Evolutionary conservation across 2,329 filamentous ascomycete species (phyloP).

Genomic region (Chaetomium sp.): DNA sequence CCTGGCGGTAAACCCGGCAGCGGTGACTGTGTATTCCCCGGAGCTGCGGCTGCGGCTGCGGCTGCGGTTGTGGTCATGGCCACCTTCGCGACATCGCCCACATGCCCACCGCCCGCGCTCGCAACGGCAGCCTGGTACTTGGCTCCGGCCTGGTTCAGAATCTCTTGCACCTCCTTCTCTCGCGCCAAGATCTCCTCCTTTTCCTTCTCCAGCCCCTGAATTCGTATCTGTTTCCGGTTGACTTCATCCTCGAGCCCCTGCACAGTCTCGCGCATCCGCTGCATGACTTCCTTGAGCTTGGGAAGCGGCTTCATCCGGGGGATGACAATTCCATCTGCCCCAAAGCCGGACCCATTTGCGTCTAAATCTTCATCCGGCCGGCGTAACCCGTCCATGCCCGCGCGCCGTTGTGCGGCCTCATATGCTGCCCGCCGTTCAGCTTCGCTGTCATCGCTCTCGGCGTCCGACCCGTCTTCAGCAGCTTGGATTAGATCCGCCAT

Average conservation of each 20-base stretch:
- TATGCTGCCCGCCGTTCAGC: conserved; percentile 73
- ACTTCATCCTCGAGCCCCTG: conserved; percentile 58
- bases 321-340: conserved; percentile 31
- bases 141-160: conserved; percentile 75
- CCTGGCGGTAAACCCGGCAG: conserved; percentile 25
- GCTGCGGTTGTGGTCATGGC: not conserved
- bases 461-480: conserved; percentile 54
- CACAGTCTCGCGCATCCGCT: conserved; percentile 55
- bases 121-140: conserved; percentile 44
- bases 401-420: conserved; percentile 77
- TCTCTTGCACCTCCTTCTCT: conserved; percentile 71
- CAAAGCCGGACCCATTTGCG: conserved; percentile 27
- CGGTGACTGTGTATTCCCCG: conserved; percentile 24
- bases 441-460: conserved; percentile 53
- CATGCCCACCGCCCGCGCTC: conserved; percentile 4
- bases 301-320: conserved; percentile 74
- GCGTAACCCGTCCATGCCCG: conserved; percentile 71
- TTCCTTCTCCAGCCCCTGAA: conserved; percentile 62
- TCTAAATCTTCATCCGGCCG: conserved; percentile 39
- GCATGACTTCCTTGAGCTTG: conserved; percentile 60
- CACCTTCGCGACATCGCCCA: conserved; percentile 16
- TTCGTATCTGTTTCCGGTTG: conserved; percentile 51
- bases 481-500: conserved; percentile 79
- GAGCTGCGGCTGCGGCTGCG: too few species aligned
- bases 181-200: conserved; percentile 60